phyloP scores from a whole-genome alignment of 495 filamentous ascomycete genomes.

The Neurospora pannonica region DNA sequence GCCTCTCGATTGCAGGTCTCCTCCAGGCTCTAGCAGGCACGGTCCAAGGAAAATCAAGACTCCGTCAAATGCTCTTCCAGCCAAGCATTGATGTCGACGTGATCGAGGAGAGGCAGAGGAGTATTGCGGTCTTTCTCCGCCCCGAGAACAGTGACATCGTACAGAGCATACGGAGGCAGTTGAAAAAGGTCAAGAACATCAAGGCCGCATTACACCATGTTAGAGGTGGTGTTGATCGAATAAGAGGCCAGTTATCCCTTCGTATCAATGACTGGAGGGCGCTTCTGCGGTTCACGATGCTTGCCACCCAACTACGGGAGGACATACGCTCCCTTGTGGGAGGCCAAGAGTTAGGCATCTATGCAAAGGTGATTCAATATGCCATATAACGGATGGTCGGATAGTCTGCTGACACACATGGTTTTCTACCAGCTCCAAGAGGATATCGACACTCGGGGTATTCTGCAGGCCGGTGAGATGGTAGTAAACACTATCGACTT shows the following conservation, averaged over 20 bases:
- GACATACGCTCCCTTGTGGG: slow-evolving; percentile 52
- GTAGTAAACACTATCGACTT: slow-evolving; percentile 78
- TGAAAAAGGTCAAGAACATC: slow-evolving; percentile 75
- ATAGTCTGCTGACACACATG: slow-evolving; percentile 1
- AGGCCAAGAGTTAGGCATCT: slow-evolving; percentile 44
- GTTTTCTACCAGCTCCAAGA: slow-evolving; percentile 21
- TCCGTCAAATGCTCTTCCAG: slow-evolving; percentile 77
- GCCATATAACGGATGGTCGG: not conserved
- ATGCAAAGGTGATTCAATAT: slow-evolving; percentile 40
- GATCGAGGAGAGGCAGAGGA: slow-evolving; percentile 66
- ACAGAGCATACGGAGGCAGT: slow-evolving; percentile 47
- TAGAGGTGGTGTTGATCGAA: slow-evolving; percentile 62
- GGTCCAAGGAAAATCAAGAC: slow-evolving; percentile 64
- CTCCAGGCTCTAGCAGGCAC: slow-evolving; percentile 72
- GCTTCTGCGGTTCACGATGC: slow-evolving; percentile 40
- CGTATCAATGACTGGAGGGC: slow-evolving; percentile 63
- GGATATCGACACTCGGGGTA: slow-evolving; percentile 38
- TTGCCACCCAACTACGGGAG: slow-evolving; percentile 60
- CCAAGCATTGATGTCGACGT: slow-evolving; percentile 59
- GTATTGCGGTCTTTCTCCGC: slow-evolving; percentile 57
- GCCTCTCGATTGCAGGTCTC: slow-evolving; percentile 79
- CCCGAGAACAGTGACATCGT: slow-evolving; percentile 56
- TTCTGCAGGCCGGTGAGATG: slow-evolving; percentile 56
- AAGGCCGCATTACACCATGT: slow-evolving; percentile 60
- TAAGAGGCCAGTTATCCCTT: slow-evolving; percentile 47